phyloP scores from a whole-genome alignment of 2,329 filamentous ascomycete genomes.

The Tolypocladium capitatum region DNA sequence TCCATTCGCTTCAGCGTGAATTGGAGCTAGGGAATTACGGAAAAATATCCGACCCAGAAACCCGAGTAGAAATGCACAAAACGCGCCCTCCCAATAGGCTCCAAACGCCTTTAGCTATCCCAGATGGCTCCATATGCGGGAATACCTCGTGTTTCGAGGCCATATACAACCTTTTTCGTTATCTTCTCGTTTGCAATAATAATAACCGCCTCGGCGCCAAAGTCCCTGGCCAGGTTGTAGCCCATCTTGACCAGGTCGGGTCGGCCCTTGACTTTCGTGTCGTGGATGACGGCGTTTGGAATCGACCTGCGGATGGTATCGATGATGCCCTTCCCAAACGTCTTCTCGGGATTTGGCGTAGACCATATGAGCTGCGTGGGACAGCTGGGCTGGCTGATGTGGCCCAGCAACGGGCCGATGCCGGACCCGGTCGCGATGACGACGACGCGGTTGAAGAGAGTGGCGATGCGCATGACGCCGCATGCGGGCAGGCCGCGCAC shows the following conservation, averaged over 20 bases:
- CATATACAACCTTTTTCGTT: constrained; percentile 56
- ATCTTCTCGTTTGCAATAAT: constrained; percentile 58
- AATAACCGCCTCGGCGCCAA: constrained; percentile 54
- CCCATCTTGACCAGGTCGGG: constrained; percentile 40
- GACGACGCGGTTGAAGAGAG: constrained; percentile 51
- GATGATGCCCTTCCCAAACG: constrained; percentile 47
- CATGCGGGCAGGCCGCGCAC: constrained; percentile 53
- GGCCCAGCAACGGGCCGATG: constrained; percentile 54
- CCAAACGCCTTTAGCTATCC: constrained; percentile 30
- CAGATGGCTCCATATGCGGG: constrained; percentile 63
- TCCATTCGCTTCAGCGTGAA: neutral
- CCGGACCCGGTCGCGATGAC: constrained; percentile 61
- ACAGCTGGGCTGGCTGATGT: constrained; percentile 36
- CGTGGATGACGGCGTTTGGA: constrained; percentile 50
- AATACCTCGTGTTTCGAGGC: constrained; percentile 51
- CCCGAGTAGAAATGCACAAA: neutral
- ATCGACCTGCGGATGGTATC: constrained; percentile 43
- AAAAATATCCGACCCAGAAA: neutral
- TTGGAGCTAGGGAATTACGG: neutral
- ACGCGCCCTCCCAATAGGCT: neutral
- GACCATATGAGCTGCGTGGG: constrained; percentile 56
- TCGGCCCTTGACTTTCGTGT: constrained; percentile 46
- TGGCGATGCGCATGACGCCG: constrained; percentile 54
- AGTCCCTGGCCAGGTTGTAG: constrained; percentile 41
- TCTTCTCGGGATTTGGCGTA: constrained; percentile 44